Percentiles rank a stretch among this genome's conserved stretches.
These are phyloP conservation scores for Phaffomyces thermotolerans DNA, from an alignment of 805 yeast species.

Conservation along the genomic window DNA sequence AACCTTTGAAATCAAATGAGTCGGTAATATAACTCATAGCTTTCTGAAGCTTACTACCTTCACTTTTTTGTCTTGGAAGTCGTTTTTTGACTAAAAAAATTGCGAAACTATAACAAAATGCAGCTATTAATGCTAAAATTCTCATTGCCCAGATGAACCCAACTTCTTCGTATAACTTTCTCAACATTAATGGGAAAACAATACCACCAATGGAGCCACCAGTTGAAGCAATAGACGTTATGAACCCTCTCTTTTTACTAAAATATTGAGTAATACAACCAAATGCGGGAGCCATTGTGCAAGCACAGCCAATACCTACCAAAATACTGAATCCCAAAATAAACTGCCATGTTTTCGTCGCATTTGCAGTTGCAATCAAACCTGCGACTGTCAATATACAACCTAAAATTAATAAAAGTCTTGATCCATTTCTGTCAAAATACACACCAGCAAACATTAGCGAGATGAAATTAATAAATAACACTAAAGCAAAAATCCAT, in stretches of 20 bases:
- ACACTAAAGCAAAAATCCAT: constrained; percentile 58
- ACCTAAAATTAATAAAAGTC: constrained; percentile 34
- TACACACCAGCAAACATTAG: constrained; percentile 50
- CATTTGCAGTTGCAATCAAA: constrained; percentile 44
- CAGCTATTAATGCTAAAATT: constrained; percentile 38
- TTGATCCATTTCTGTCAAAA: constrained; percentile 48
- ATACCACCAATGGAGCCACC: constrained; percentile 53
- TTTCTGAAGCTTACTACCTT: constrained; percentile 22
- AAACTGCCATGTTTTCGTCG: constrained; percentile 50
- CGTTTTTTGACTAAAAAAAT: constrained; percentile 35
- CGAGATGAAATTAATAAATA: constrained; percentile 40
- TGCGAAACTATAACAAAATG: constrained; percentile 29
- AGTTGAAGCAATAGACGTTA: constrained; percentile 38
- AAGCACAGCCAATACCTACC: constrained; percentile 51
- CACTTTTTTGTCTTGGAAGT: constrained; percentile 24
- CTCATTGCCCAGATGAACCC: constrained; percentile 56
- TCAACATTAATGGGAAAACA: constrained; percentile 44
- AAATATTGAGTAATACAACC: constrained; percentile 64
- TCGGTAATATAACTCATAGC: constrained; percentile 16
- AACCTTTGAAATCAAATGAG: constrained; percentile 30
- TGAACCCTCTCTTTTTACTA: constrained; percentile 46
- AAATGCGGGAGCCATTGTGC: constrained; percentile 49
- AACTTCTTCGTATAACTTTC: constrained; percentile 35
- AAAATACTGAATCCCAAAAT: constrained; percentile 47
- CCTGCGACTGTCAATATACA: constrained; percentile 38